Evolutionary conservation across 441 rosid species (phyloP).

Genomic region (Aleurites moluccanus): DNA sequence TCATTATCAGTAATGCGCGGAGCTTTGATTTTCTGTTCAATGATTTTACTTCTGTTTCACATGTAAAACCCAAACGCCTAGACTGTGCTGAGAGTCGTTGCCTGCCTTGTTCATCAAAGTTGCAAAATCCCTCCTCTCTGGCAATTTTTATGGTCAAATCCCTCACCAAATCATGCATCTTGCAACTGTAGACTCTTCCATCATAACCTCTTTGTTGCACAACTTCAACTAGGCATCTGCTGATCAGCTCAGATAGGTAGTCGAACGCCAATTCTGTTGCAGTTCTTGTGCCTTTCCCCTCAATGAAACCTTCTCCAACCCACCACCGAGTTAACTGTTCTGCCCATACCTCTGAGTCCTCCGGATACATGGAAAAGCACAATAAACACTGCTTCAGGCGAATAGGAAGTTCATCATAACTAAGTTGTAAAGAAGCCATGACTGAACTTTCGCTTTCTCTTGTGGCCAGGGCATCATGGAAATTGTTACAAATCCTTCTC

Average conservation of each 20-base stretch:
- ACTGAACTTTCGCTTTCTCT: not conserved
- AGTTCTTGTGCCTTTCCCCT: constrained; percentile 8
- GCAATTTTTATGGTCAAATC: constrained; percentile 18
- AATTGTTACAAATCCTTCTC: not conserved
- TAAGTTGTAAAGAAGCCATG: constrained; percentile 16
- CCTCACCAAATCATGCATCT: constrained; percentile 19
- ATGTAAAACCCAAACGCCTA: not conserved
- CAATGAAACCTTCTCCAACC: constrained; percentile 15
- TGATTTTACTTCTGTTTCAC: not conserved
- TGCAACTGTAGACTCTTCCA: constrained; percentile 19
- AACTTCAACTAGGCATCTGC: constrained; percentile 19
- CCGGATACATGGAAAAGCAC: constrained; percentile 18
- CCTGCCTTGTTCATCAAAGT: constrained; percentile 10
- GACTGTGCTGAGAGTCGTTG: not conserved
- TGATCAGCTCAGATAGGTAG: constrained; percentile 16
- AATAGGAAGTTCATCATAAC: constrained; percentile 14
- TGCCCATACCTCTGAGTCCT: constrained; percentile 1
- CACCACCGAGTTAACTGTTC: constrained; percentile 15
- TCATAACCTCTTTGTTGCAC: constrained; percentile 7
- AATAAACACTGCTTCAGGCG: constrained; percentile 11
- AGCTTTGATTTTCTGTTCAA: not conserved
- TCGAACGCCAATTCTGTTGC: constrained; percentile 11
- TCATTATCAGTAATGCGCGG: constrained; percentile 7
- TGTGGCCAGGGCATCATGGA: not conserved
- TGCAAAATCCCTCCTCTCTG: constrained; percentile 7